A percentile compares a stretch with the other conserved stretches of the same genome.
phyloP scores from a whole-genome alignment of 2,329 filamentous ascomycete species.

The Proliferodiscus dingleyae region DNA sequence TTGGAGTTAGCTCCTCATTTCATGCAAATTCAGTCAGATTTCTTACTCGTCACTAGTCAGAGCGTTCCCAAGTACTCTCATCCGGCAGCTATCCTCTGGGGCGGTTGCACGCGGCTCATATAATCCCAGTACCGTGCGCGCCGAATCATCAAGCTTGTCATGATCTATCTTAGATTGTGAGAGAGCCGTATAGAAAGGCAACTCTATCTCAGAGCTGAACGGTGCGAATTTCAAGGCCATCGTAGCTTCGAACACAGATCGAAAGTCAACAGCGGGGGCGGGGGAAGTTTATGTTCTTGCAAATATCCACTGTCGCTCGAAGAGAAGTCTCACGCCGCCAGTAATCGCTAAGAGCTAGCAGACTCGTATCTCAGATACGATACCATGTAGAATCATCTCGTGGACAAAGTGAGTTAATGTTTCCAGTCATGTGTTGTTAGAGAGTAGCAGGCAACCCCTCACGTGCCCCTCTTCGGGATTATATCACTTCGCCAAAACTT shows the following conservation, averaged over 20 bases:
- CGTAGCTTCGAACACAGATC: not conserved
- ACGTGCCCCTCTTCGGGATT: constrained; percentile 1
- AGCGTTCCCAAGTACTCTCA: constrained; percentile 86
- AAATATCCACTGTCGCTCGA: too few relatives aligned
- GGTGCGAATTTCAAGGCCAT: constrained; percentile 69
- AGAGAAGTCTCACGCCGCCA: too few relatives aligned
- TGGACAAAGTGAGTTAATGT: constrained; percentile 1
- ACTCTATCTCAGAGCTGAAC: constrained; percentile 89
- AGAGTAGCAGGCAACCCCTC: not conserved
- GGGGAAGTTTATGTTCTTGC: not conserved
- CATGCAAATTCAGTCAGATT: not conserved
- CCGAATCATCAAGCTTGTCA: constrained; percentile 93
- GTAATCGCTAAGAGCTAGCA: too few relatives aligned
- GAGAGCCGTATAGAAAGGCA: constrained; percentile 91
- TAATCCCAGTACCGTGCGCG: constrained; percentile 76
- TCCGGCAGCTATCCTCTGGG: constrained; percentile 73
- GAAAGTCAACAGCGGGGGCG: not conserved
- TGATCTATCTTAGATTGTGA: constrained; percentile 92
- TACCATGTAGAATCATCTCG: not conserved
- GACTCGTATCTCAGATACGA: too few relatives aligned
- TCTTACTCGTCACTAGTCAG: constrained; percentile 78
- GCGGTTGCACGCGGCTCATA: constrained; percentile 78
- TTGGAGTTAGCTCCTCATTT: constrained; percentile 19
- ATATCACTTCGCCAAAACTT: not conserved
- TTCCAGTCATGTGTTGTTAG: not conserved